Evolutionary conservation across 2,329 filamentous ascomycete genomes (phyloP).

Genomic region (Fusarium sororula): DNA sequence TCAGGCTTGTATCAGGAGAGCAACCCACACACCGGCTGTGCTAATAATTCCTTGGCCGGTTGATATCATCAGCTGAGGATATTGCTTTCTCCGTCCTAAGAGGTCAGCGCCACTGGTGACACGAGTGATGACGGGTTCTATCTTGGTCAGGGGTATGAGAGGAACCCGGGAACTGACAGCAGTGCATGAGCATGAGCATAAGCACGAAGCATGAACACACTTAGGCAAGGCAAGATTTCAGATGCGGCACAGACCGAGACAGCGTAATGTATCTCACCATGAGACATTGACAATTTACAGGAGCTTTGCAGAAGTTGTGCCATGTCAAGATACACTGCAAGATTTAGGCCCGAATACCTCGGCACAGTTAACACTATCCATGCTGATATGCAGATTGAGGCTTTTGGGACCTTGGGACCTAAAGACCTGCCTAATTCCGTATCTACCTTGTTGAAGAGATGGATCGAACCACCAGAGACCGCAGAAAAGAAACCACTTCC

Average conservation of each 20-base stretch:
- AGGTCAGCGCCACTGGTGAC: not conserved
- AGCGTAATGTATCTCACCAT: conserved; percentile 21
- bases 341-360: not conserved
- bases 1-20: conserved; percentile 1
- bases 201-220: conserved; percentile 19
- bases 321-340: not conserved
- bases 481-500: not conserved
- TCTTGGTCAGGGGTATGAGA: conserved; percentile 18
- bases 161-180: conserved; percentile 37
- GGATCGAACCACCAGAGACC: not conserved
- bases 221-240: conserved; percentile 25
- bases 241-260: conserved; percentile 41
- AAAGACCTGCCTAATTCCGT: not conserved
- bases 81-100: conserved; percentile 1
- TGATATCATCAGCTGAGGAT: conserved; percentile 31
- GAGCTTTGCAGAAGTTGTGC: conserved; percentile 1
- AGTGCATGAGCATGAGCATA: not conserved
- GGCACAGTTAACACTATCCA: not conserved
- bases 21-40: conserved; percentile 22
- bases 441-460: not conserved
- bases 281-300: conserved; percentile 11
- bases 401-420: not conserved
- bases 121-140: conserved; percentile 29
- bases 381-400: not conserved
- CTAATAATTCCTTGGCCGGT: conserved; percentile 29